Base-by-base conservation (phyloP, 305 asterid species). In the Rubia peregrina region DNA sequence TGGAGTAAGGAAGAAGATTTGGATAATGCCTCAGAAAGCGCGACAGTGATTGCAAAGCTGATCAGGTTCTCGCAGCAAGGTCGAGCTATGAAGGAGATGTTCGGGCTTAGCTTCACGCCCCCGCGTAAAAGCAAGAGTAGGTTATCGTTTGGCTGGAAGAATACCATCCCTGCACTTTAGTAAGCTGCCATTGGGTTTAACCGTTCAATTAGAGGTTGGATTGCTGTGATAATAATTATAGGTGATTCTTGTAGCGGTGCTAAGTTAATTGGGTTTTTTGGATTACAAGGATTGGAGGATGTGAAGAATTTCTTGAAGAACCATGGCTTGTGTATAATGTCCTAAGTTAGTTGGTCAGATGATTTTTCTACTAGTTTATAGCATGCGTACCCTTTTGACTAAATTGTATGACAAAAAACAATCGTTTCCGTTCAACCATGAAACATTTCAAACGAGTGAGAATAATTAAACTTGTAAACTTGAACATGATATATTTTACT, bases 91-190 rank as follows among this genome's bases (percentile, higher is more conserved):
- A 89, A 87, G 84, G 99, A 95, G 88, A 95, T 89, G 98, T 84
- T 92, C 74, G 99, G 98, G 61, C 95, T 95, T 73, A 95, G 96
- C 84, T 92, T 95, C 89, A 80, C 95, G n/a, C 95, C 91, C 65
- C 85, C 90, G 6, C 83, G 86, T 42, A 53, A 67, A 53, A 80
- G 74, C 51, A 53, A 67, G 44, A 80, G 73, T 78, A 75, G 95
- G 57, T 84, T 94, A 82, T 85, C 95, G 6, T 95, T 90, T 75
- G 76, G 92, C 79, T 92, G 98, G 99, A 95, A 86, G 76, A 85
- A 85, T 75, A 81, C 89, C 71, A 79, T 79, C 88, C 60, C 86
- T 12, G 77, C 92, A 76, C 89, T 87, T 75, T 12, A 83, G 53
- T 89, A 83, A 90, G 74, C 63, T 62, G 36, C 16, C 63, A 46